Evolutionary conservation across 2,329 filamentous ascomycete species (phyloP), one percentile per base, ranked within the genome.

Genomic region (Gnomoniopsis sp.): DNA sequence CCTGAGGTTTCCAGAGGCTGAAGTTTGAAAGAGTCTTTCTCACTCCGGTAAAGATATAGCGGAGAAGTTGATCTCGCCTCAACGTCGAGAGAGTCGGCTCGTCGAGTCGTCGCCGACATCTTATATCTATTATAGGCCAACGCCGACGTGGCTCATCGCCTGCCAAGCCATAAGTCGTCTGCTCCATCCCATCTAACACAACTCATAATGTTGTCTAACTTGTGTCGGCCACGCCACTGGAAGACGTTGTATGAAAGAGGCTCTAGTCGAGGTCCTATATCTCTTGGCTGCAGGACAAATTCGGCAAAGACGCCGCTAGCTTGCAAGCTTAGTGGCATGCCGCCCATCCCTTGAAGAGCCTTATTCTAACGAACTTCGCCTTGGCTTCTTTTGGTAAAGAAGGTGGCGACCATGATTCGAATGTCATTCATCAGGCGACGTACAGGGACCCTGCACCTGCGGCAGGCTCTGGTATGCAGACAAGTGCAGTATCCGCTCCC

Each of bases 311-410:
- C n/a, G n/a, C n/a, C n/a, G n/a, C n/a, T n/a, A n/a, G n/a, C n/a
- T n/a, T 17, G n/a, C 48, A 52, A 26, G 22, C n/a, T n/a, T n/a
- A n/a, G n/a, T n/a, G 19, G 19, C n/a, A 22, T 30, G 30, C 33
- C 41, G 49, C 44, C 41, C 22, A 10, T 38, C 48, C 49, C n/a
- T n/a, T n/a, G n/a, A n/a, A n/a, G n/a, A 36, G 15, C 43, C 55
- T 33, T 30, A 30, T 30, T 33, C 52, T 48, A 53, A 33, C 43
- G 6, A 7, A 49, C 33, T 53, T 62, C 61, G 63, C 41, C 62
- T 44, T 44, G 41, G n/a, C 41, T 19, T 23, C 46, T 48, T 48
- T 48, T n/a, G n/a, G n/a, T n/a, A n/a, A n/a, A n/a, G n/a, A n/a
- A n/a, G n/a, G n/a, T n/a, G n/a, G n/a, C n/a, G n/a, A n/a, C n/a